These are phyloP conservation scores for Fusarium falciforme DNA, from an alignment of 2,329 filamentous ascomycete species.

Conservation along the genomic window DNA sequence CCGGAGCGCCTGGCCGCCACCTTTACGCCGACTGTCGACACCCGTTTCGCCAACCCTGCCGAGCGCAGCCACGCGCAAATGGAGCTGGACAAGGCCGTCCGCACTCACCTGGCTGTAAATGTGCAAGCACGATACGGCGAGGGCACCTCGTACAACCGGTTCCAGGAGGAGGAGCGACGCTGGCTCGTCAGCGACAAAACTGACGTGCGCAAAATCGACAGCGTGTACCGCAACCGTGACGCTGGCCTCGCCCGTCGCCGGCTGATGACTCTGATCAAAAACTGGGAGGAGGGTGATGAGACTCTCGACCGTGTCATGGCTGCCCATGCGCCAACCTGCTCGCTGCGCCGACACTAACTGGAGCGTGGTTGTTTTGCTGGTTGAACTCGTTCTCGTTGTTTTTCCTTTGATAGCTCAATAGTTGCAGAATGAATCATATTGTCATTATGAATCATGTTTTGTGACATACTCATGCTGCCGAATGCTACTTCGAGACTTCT, in stretches of 20 bases:
- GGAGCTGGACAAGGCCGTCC: slow-evolving; percentile 45
- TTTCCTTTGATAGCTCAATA: slow-evolving; percentile 1
- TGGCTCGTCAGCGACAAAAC: slow-evolving; percentile 54
- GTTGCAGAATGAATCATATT: background rate
- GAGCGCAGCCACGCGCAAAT: slow-evolving; percentile 41
- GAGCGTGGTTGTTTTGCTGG: background rate
- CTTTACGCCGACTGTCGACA: slow-evolving; percentile 47
- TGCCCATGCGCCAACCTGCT: slow-evolving; percentile 45
- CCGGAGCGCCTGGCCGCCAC: slow-evolving; percentile 29
- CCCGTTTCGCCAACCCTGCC: slow-evolving; percentile 38
- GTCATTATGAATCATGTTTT: background rate
- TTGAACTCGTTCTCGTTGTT: background rate
- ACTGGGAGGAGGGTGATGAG: slow-evolving; percentile 55
- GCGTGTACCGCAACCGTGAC: slow-evolving; percentile 57
- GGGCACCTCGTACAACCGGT: slow-evolving; percentile 45
- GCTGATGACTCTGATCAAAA: slow-evolving; percentile 50
- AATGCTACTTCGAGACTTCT: background rate
- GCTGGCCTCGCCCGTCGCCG: slow-evolving; percentile 51
- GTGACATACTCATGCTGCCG: background rate
- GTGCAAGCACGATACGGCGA: slow-evolving; percentile 48
- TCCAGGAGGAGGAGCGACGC: slow-evolving; percentile 52
- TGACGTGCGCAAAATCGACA: slow-evolving; percentile 57
- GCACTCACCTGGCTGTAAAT: slow-evolving; percentile 46
- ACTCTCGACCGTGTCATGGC: slow-evolving; percentile 52
- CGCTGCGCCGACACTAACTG: slow-evolving; percentile 27